These are phyloP conservation scores for Fraxinus cuspidata DNA, from an alignment of 257 asterid genomes.

Conservation along the genomic window DNA sequence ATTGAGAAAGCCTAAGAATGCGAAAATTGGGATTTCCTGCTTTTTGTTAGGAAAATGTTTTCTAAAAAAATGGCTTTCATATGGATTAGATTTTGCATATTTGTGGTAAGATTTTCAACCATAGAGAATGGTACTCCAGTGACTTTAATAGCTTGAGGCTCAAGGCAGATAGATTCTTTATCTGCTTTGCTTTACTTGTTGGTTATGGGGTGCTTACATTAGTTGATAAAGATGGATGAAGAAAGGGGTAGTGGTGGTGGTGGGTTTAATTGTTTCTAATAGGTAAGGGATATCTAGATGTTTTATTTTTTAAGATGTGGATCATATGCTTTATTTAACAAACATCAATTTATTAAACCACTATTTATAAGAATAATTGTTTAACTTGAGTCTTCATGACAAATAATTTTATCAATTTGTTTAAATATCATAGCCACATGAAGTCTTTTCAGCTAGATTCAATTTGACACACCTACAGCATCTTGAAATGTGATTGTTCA, in stretches of 20 bases:
- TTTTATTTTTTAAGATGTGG: neutral
- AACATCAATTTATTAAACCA: neutral
- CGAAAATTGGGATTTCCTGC: neutral
- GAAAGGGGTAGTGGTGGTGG: neutral
- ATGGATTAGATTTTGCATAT: neutral
- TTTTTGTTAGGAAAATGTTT: neutral
- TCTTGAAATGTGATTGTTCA: neutral
- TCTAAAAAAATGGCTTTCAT: neutral
- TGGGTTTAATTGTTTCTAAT: neutral
- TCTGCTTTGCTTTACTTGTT: neutral
- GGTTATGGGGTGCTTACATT: neutral
- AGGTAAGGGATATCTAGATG: neutral
- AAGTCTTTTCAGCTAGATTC: conserved; percentile 10
- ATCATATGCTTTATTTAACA: neutral
- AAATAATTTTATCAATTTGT: neutral
- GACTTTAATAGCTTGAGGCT: neutral
- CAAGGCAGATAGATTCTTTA: neutral
- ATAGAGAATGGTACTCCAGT: neutral
- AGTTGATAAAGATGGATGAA: neutral
- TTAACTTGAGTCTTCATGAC: neutral
- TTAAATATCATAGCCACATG: neutral
- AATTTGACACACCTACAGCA: conserved; percentile 5
- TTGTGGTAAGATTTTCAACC: neutral
- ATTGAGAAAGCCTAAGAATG: neutral
- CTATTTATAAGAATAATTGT: neutral